These are phyloP conservation scores for Tephrocybe sp. DNA, from an alignment of 768 basidiomycete species.

Conservation along the genomic window DNA sequence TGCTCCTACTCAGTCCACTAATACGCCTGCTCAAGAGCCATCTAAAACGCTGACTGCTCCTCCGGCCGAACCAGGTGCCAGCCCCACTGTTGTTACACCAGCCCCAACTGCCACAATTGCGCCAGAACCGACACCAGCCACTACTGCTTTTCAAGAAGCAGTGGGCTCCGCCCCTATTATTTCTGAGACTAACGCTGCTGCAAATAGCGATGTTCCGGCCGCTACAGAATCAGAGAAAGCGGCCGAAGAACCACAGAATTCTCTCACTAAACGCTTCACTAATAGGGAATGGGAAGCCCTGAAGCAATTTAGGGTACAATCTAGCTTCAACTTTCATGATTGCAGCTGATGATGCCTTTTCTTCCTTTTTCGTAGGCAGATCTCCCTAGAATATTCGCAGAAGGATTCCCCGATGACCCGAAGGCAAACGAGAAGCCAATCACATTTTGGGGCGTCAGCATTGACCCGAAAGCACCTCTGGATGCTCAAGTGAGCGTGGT, in stretches of 20 bases:
- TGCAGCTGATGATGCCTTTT: not conserved
- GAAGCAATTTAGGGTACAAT: constrained; percentile 62
- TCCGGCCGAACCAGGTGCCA: constrained; percentile 15
- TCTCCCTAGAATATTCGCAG: constrained; percentile 54
- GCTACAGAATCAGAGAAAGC: not conserved
- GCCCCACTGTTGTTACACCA: constrained; percentile 12
- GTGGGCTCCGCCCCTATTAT: too few relatives aligned
- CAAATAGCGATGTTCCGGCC: too few relatives aligned
- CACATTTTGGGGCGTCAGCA: constrained; percentile 68
- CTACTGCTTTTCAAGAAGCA: too few relatives aligned
- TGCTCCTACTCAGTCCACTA: not conserved
- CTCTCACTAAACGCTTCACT: constrained; percentile 69
- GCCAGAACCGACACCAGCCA: constrained; percentile 5
- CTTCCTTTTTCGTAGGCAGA: constrained; percentile 24
- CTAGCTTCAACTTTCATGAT: not conserved
- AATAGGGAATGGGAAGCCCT: constrained; percentile 72
- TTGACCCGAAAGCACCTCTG: constrained; percentile 55
- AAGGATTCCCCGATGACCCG: constrained; percentile 60
- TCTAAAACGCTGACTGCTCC: constrained; percentile 16
- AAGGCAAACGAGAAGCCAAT: constrained; percentile 52
- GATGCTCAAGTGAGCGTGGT: constrained; percentile 73
- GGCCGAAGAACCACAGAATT: constrained; percentile 62
- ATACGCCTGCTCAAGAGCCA: constrained; percentile 5
- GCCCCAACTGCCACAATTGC: constrained; percentile 9
- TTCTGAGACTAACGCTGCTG: too few relatives aligned